phyloP scores from a whole-genome alignment of 2,329 filamentous ascomycete genomes.

The Lachnellula hyalina region DNA sequence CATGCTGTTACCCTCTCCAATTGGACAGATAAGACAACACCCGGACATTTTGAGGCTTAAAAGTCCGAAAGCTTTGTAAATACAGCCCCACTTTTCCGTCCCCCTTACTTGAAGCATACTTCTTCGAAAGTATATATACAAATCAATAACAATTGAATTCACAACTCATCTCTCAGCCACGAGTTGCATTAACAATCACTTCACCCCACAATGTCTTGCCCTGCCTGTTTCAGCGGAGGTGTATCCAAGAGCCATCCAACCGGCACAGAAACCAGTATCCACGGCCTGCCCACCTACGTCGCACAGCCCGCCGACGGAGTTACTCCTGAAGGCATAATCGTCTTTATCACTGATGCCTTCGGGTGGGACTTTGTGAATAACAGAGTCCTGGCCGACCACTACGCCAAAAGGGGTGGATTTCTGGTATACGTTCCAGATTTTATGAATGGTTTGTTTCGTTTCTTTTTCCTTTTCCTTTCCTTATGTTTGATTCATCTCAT shows the following conservation, averaged over 20 bases:
- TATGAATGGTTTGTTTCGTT: slow-evolving; percentile 35
- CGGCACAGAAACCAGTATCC: slow-evolving; percentile 36
- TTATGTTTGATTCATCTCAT: neutral
- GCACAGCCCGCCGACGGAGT: slow-evolving; percentile 24
- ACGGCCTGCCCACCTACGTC: slow-evolving; percentile 41
- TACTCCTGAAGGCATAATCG: slow-evolving; percentile 36
- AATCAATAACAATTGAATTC: too few relatives aligned
- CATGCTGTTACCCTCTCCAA: too few relatives aligned
- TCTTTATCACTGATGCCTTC: slow-evolving; percentile 44
- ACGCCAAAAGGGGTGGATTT: slow-evolving; percentile 39
- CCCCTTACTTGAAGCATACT: too few relatives aligned
- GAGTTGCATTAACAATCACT: neutral
- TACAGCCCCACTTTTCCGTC: too few relatives aligned
- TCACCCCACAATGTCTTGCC: slow-evolving; percentile 7
- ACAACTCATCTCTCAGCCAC: too few relatives aligned
- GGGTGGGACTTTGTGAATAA: slow-evolving; percentile 43
- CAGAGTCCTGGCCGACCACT: slow-evolving; percentile 41
- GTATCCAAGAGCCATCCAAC: slow-evolving; percentile 34
- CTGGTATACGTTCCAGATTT: slow-evolving; percentile 45
- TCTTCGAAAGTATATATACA: too few relatives aligned
- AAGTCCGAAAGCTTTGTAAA: too few relatives aligned
- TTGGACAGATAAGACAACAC: too few relatives aligned
- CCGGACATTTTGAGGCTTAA: too few relatives aligned
- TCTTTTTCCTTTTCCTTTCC: neutral
- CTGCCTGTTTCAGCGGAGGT: slow-evolving; percentile 32